Evolutionary conservation across 2,329 filamentous ascomycete species (phyloP), one percentile per base, ranked within the genome.

Genomic region (Botrytis paeoniae): DNA sequence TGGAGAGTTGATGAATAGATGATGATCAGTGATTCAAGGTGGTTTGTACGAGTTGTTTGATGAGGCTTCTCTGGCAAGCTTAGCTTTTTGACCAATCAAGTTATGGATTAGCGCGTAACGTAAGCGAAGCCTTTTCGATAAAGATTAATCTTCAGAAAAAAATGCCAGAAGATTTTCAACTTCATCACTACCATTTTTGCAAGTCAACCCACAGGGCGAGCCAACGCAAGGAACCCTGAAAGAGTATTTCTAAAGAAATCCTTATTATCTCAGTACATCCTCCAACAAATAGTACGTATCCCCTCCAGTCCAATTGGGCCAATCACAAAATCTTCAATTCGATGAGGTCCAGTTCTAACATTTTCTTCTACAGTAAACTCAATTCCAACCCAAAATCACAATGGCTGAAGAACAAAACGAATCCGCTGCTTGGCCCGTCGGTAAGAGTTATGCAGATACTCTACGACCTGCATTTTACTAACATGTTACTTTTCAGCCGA

Each of bases 401-500:
- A 81, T 81, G 80, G 74, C 80, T 72, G 80, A 81, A 57, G 80
- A 80, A 78, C 79, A 80, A 76, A 81, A 81, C 72, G 76, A 75
- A 73, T 80, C 79, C 70, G 80, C 80, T 69, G 79, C 78, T 78
- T 76, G 70, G 76, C 74, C 66, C 41, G 61, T 63, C 69, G 37
- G 51, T 69, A 72, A 35, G 72, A 73, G 54, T 71, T 45, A 39
- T 45, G 48, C 25, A 48, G 32, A 60, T 75, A 32, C 88, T 90
- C 91, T 77, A 93, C 37, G 32, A 43, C 29, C 18, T 32, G n/a
- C 45, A 37, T 22, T 45, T 37, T 41, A 66, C 62, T 72, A 60
- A 72, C 29, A 60, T 25, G 16, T 91, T 75, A 83, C 92, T 81
- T 91, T 75, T 82, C 92, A 82, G 91, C 92, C 83, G 91, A 93